Evolutionary conservation across 2,329 filamentous ascomycete genomes (phyloP).

Genomic region (Diplodia scrobiculata): DNA sequence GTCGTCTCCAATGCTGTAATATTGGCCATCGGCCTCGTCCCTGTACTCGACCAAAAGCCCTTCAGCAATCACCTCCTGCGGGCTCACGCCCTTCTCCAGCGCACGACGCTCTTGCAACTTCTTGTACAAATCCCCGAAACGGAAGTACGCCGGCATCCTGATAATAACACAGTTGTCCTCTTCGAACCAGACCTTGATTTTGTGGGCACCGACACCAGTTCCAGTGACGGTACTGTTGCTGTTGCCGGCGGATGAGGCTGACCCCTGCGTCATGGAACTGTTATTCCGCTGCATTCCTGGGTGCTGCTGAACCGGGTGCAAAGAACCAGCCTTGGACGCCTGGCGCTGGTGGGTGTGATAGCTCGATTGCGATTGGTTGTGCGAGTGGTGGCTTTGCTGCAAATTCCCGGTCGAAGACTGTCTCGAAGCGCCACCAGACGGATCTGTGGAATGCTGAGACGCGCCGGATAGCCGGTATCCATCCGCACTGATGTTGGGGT

Average conservation of each 20-base stretch:
- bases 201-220: slow-evolving; percentile 57
- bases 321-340: slow-evolving; percentile 40
- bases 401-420: slow-evolving; percentile 41
- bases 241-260: slow-evolving; percentile 34
- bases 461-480: slow-evolving; percentile 73
- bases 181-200: slow-evolving; percentile 93
- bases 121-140: slow-evolving; percentile 74
- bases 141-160: slow-evolving; percentile 78
- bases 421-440: slow-evolving; percentile 42
- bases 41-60: slow-evolving; percentile 80
- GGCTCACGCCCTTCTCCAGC: slow-evolving; percentile 53
- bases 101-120: slow-evolving; percentile 85
- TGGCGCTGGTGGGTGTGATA: slow-evolving; percentile 45
- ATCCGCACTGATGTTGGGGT: slow-evolving; percentile 65
- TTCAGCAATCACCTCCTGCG: slow-evolving; percentile 54
- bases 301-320: slow-evolving; percentile 26
- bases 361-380: slow-evolving; percentile 24
- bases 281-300: slow-evolving; percentile 44
- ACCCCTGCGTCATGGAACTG: slow-evolving; percentile 41
- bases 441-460: slow-evolving; percentile 45
- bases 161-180: slow-evolving; percentile 85
- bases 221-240: slow-evolving; percentile 30
- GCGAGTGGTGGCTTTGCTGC: slow-evolving; percentile 33
- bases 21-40: slow-evolving; percentile 76
- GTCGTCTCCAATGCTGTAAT: slow-evolving; percentile 74